Base-by-base conservation (phyloP, 2,329 filamentous ascomycete species). In the Fusarium pseudograminearum region DNA sequence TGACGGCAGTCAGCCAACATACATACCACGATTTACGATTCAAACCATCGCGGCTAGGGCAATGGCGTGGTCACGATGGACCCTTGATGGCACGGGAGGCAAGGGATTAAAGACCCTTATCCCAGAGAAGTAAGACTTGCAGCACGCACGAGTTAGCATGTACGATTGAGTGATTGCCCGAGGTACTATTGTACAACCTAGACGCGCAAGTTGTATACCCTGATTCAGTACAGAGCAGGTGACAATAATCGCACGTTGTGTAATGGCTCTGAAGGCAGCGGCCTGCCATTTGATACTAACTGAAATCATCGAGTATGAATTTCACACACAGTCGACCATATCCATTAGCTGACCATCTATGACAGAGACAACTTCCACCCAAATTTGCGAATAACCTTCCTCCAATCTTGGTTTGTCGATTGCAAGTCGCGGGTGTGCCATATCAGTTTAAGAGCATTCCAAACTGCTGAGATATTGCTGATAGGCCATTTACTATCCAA, bases 381-480 rank as follows among this genome's bases (percentile, higher is more conserved):
- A 59, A 74, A 74, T 14, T 70, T 74, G 51, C 73, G 65, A 26
- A 74, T 69, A 14, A 74, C 53, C 18, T 70, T 65, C 20, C 65
- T 71, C 72, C 72, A 74, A 34, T 74, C 72, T 24, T 74, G 70
- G 18, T 65, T 57, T 9, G 60, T 59, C 4, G 60, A 57, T 0
- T 61, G 52, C 8, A 74, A 51, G 12, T 74, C 72, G 8, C 72
- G 51, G 7, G 70, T 62, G 22, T 74, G 60, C 72, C 72, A 74
- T 11, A 74, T 71, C 7, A 71, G 51, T 20, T 65, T 61, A 3
- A 74, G 61, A 2, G 72, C 72, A 18, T 70, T 64, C 68, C 63
- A 74, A 34, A 74, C 67, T 16, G 68, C 65, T 3, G 70, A 71
- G 4, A 74, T 74, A 24, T 74, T 74, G 30, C 72, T 74, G 3